Evolutionary conservation across 805 yeast genomes (phyloP), one percentile per base, ranked within the genome.

Genomic region (Ogataea zsoltii): DNA sequence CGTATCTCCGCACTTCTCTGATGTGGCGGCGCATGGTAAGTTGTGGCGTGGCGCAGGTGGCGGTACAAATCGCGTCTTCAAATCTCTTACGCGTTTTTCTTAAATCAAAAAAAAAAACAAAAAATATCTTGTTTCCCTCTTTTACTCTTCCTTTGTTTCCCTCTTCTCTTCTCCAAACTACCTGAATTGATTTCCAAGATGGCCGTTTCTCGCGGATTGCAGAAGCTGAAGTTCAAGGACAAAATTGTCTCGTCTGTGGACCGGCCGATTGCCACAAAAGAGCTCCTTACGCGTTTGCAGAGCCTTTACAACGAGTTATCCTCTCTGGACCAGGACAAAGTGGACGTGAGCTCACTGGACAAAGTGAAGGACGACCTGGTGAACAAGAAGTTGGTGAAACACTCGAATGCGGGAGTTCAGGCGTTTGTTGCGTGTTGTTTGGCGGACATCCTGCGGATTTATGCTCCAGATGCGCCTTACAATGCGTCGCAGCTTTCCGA

Each of bases 381-480:
- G 13, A 78, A 77, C 55, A 75, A 73, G 46, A 87, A 84, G 54
- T 66, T 88, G 12, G 48, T 85, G 2, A 70, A 67, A 29, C 84
- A 83, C 57, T 72, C 78, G 39, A 88, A 88, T 57, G 47, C 61
- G 3, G 94, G 92, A 4, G 80, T 90, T 7, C 85, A 82, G 52
- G 80, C 91, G 0, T 79, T 72, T 46, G 76, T 76, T 1, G 82
- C 94, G 7, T 84, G 95, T 57, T 82, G 94, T 51, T 51, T 89
- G 7, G 74, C 89, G 5, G 96, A 90, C 60, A 70, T 91, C 9
- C 65, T 90, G 33, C 71, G 96, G 46, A 63, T 91, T 13, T 84
- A 75, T 57, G 97, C 96, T 0, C 97, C 97, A 0, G 88, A 90
- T 60, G 96, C 96, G 6, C 97, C 97, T 3, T 90, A 76, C 63